Base-by-base conservation (phyloP, 1,139 yeast genomes). In the Scheffersomyces parashehatae region DNA sequence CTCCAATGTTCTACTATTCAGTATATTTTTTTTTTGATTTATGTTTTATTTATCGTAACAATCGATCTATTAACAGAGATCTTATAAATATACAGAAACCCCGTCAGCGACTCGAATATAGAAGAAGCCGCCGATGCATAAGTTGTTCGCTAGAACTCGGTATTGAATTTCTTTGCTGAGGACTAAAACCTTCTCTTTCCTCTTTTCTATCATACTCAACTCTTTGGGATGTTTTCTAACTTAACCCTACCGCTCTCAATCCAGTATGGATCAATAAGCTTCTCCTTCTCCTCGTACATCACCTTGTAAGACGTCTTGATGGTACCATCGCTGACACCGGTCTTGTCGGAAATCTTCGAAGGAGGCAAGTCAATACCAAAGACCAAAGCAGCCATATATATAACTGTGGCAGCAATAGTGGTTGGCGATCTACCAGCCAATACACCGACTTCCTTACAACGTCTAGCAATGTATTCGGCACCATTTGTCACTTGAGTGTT, bases 281-380 rank as follows among this genome's bases (percentile, higher is more conserved):
- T 81, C 36, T 85, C 89, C 53, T 68, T 76, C 50, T 84, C 88
- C 51, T 88, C 91, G 62, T 81, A 85, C 70, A 93, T 73, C 38
- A 85, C 84, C 65, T 88, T 88, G 64, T 89, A 93, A 39, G 95
- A 85, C 3, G 97, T 89, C 65, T 93, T 89, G 56, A 93, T 93
- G 1, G 99, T 93, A 53, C 98, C 98, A 61, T 93, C 99, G 59
- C 96, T 88, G 15, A 93, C 99, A 52, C 97, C 99, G n/a, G 97
- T 83, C 56, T 88, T 88, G 55, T 90, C 97, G 7, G 96, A 88
- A 46, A 93, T 91, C 59, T 82, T 86, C 2, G 87, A 71, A 1
- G 97, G 95, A 7, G 88, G 73, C 42, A 74, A 60, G 40, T 82
- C 85, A 4, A 78, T 83, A 32, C 88, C 88, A 65, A 91, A 91